A percentile compares a stretch with the other conserved stretches of the same genome.
Evolutionary conservation across 2,329 filamentous ascomycete genomes (phyloP).

Genomic region (Domatiomyces globalis): DNA sequence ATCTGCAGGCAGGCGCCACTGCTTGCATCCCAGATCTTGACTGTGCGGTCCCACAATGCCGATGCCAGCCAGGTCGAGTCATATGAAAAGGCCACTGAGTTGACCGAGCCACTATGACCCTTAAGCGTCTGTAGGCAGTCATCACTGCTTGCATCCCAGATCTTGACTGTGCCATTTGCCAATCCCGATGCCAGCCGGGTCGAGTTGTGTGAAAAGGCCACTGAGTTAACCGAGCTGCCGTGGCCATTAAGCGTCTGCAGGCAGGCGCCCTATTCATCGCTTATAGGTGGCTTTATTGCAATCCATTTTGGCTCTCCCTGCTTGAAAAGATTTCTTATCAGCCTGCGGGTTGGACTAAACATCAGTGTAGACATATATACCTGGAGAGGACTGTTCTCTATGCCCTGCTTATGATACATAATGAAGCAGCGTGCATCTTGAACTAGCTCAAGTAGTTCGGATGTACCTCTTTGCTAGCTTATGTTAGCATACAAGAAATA

Average conservation of each 20-base stretch:
- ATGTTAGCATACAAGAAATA: too few species aligned
- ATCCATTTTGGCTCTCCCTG: too few species aligned
- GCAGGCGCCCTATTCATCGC: not conserved
- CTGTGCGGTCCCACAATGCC: conserved; percentile 16
- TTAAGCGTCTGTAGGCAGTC: conserved; percentile 9
- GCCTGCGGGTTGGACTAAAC: too few species aligned
- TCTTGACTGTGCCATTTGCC: conserved; percentile 9
- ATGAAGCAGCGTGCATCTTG: too few species aligned
- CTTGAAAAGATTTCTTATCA: too few species aligned
- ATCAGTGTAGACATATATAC: too few species aligned
- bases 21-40: conserved; percentile 5
- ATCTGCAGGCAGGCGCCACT: not conserved
- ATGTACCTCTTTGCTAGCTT: too few species aligned
- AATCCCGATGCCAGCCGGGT: conserved; percentile 13
- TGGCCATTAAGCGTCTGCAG: conserved; percentile 7
- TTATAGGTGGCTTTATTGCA: too few species aligned
- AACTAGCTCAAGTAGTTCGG: too few species aligned
- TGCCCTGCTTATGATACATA: too few species aligned
- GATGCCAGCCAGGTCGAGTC: conserved; percentile 19
- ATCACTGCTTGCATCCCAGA: conserved; percentile 12
- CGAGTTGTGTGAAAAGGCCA: conserved; percentile 16
- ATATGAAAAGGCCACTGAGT: conserved; percentile 18
- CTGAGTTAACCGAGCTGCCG: conserved; percentile 4
- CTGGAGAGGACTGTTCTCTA: too few species aligned
- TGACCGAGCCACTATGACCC: conserved; percentile 15